Percentiles rank a stretch among this genome's conserved stretches.
Evolutionary conservation across 1,139 yeast species (phyloP).

Genomic region (Scheffersomyces segobiensis): DNA sequence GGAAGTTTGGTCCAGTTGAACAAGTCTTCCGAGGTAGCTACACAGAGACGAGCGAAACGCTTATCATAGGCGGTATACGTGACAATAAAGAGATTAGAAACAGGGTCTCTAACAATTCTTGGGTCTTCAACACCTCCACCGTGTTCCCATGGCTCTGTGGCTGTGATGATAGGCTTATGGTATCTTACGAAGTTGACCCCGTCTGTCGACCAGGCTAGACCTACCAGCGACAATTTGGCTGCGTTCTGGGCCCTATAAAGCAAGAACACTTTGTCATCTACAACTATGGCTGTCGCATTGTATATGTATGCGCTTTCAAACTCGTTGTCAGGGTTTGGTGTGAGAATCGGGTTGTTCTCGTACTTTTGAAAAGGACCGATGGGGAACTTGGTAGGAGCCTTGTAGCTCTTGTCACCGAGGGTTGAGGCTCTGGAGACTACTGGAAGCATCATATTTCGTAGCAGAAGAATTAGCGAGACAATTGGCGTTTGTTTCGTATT

Average conservation of each 20-base stretch:
- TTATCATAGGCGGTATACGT: conserved; percentile 47
- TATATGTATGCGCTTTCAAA: conserved; percentile 44
- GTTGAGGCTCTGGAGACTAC: conserved; percentile 23
- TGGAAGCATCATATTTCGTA: conserved; percentile 30
- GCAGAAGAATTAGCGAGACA: background rate
- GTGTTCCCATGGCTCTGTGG: conserved; percentile 43
- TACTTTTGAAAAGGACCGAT: conserved; percentile 45
- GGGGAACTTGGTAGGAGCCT: conserved; percentile 39
- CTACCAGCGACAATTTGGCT: conserved; percentile 36
- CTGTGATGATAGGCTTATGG: conserved; percentile 33
- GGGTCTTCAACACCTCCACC: conserved; percentile 51
- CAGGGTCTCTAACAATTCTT: conserved; percentile 42
- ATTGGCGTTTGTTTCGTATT: background rate
- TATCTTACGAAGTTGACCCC: conserved; percentile 36
- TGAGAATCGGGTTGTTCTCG: conserved; percentile 38
- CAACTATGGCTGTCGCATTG: conserved; percentile 47
- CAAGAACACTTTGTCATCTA: conserved; percentile 38
- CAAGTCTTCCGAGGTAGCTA: conserved; percentile 41
- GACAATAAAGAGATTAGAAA: conserved; percentile 33
- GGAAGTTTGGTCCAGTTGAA: conserved; percentile 44
- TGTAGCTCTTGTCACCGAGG: conserved; percentile 36
- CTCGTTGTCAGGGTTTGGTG: conserved; percentile 39
- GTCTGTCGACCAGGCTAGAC: conserved; percentile 45
- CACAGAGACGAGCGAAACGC: conserved; percentile 39
- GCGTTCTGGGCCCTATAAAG: conserved; percentile 44